phyloP scores from a whole-genome alignment of 345 rosid genomes.

The Theobroma cacao region DNA sequence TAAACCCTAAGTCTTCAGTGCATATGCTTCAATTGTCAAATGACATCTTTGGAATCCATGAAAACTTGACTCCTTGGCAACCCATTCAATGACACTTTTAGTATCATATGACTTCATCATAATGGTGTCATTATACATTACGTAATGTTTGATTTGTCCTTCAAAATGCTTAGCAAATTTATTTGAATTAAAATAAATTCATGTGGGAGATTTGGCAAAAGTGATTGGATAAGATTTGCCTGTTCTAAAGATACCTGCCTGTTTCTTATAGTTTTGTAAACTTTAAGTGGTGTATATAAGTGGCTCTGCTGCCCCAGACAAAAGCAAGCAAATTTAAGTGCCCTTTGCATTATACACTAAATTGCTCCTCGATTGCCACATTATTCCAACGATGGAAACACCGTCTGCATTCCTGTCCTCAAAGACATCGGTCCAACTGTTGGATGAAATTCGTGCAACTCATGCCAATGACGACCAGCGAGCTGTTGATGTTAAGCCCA shows the following conservation, averaged over 20 bases:
- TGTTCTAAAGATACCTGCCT: too few species aligned
- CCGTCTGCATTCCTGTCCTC: neutral
- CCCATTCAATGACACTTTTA: neutral
- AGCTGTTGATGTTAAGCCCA: slow-evolving; percentile 30
- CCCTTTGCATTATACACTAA: neutral
- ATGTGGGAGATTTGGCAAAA: neutral
- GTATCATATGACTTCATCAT: neutral
- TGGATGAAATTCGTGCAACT: slow-evolving; percentile 33
- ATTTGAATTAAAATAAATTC: neutral
- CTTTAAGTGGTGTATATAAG: neutral
- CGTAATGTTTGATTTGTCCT: neutral
- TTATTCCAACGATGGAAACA: neutral
- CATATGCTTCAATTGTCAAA: neutral
- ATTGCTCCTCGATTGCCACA: neutral
- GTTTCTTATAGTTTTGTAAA: too few species aligned
- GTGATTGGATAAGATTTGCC: neutral
- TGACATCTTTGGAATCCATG: neutral
- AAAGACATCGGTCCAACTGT: slow-evolving; percentile 7
- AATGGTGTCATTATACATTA: neutral
- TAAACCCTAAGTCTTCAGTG: neutral
- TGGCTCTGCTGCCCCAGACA: neutral
- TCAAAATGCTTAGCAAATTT: neutral
- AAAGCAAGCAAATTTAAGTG: neutral
- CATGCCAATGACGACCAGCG: slow-evolving; percentile 37
- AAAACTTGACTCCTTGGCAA: neutral